Percentiles rank a stretch among this genome's conserved stretches.
Conservation (phyloP, 345 rosid species). For the Pistacia vera region DNA sequence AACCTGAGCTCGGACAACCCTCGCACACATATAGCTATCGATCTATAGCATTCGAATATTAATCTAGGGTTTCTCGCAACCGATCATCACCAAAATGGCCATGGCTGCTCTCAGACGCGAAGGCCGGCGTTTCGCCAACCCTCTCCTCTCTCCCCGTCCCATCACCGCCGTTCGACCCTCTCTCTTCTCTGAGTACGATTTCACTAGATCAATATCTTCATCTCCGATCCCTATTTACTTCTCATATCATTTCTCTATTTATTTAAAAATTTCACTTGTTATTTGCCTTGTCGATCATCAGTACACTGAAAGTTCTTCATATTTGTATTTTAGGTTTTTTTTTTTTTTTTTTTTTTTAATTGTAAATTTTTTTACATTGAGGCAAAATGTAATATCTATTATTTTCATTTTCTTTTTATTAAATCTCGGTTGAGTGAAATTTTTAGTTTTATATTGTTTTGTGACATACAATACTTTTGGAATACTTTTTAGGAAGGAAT, state of each 20-base stretch:
- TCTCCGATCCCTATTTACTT: not conserved
- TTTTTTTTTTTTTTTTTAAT: not conserved
- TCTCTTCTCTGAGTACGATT: constrained; percentile 40
- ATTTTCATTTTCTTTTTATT: not conserved
- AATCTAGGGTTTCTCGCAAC: constrained; percentile 22
- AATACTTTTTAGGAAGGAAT: not conserved
- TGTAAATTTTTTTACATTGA: no score
- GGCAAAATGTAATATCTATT: not conserved
- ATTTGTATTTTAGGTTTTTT: not conserved
- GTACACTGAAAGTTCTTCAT: not conserved
- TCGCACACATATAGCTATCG: not conserved
- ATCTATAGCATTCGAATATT: not conserved
- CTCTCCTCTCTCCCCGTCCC: constrained; percentile 60
- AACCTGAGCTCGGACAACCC: not conserved
- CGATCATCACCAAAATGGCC: constrained; percentile 51
- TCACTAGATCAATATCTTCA: constrained; percentile 2
- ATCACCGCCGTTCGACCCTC: constrained; percentile 49
- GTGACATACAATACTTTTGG: not conserved
- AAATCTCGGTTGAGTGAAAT: not conserved
- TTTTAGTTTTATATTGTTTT: not conserved
- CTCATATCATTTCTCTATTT: not conserved
- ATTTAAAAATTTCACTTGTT: not conserved
- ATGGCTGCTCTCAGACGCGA: constrained; percentile 80
- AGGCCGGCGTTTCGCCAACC: constrained; percentile 73
- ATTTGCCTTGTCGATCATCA: not conserved